Conservation (phyloP, 192 early-diverging fungal genomes). For the Linnemannia elongata region DNA sequence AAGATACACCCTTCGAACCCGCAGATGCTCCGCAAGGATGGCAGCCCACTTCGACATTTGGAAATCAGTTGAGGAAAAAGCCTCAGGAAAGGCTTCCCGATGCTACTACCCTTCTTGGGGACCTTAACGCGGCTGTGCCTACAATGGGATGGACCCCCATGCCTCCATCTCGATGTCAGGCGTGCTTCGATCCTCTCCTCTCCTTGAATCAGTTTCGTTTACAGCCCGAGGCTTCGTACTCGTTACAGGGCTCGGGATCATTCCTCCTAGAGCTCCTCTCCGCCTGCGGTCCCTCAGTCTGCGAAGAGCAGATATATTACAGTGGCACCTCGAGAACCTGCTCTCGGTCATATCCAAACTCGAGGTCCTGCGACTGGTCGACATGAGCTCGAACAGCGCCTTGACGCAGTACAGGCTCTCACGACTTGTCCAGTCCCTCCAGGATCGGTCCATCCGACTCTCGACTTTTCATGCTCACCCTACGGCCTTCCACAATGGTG, state of each 20-base stretch:
- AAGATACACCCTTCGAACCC: neutral
- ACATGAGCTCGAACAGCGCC: neutral
- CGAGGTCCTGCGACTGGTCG: neutral
- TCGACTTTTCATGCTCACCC: neutral
- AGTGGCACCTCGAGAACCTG: neutral
- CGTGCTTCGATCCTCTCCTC: neutral
- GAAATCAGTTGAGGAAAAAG: neutral
- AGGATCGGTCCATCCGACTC: neutral
- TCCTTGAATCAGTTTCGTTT: neutral
- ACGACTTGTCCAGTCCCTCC: neutral
- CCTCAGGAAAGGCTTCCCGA: neutral
- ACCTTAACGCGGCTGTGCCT: neutral
- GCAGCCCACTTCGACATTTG: neutral
- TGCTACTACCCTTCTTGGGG: neutral
- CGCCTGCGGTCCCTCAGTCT: neutral
- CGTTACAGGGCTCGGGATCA: neutral
- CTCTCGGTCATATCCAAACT: neutral
- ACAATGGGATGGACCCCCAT: neutral
- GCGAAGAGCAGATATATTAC: neutral
- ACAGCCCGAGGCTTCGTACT: neutral
- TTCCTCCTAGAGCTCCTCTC: neutral
- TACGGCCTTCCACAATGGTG: neutral
- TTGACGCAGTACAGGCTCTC: neutral
- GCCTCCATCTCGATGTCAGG: neutral
- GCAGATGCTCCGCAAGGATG: neutral